Base-by-base conservation (phyloP, 164 flowering plant species). In the Vitis labrusca region DNA sequence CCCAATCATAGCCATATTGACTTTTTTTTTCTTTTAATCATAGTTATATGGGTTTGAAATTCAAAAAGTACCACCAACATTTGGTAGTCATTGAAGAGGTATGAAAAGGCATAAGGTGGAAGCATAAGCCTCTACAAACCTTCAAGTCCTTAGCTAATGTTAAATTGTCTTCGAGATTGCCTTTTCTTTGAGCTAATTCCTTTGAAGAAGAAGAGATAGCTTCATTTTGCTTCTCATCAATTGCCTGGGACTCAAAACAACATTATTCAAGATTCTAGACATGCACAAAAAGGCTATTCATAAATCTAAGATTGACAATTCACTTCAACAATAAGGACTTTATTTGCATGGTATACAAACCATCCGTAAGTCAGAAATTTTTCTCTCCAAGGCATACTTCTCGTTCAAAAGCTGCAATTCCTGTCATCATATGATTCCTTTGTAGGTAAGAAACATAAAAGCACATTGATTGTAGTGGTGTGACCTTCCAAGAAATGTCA, bases 191-290 rank as follows among this genome's bases (percentile, higher is more conserved):
- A 70, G 84, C 81, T 83, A 95, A 73, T 62, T 88, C 96, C 63
- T 84, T 85, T 61, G 82, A 76, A 47, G 96, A 88, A 70, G 90
- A 80, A 72, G 75, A 73, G 59, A 86, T 73, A 37, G 79, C 82
- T 76, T 94, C 97, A 65, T 75, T 85, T 68, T 92, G 94, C 80
- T 89, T 90, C 74, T 91, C 93, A 82, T 90, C 96, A 60, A 90
- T 63, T 49, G 86, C 91, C 99, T 94, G 74, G 64, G 68, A 66
- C 59, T 27, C 71, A 71, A 78, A 70, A 54, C 13, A 70, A 63
- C 10, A 44, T 54, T 17, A 61, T 15, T 51, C 66, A 64, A 48
- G 29, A 74, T 54, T 48, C 19, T 59, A 59, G 5, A 62, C 62
- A 69, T 64, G 16, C 53, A 64, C 69, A 73, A 6, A 63, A 4